A percentile compares a stretch with the other conserved stretches of the same genome.
phyloP scores from a whole-genome alignment of 331 rosid genomes.

The Acacia concinna region DNA sequence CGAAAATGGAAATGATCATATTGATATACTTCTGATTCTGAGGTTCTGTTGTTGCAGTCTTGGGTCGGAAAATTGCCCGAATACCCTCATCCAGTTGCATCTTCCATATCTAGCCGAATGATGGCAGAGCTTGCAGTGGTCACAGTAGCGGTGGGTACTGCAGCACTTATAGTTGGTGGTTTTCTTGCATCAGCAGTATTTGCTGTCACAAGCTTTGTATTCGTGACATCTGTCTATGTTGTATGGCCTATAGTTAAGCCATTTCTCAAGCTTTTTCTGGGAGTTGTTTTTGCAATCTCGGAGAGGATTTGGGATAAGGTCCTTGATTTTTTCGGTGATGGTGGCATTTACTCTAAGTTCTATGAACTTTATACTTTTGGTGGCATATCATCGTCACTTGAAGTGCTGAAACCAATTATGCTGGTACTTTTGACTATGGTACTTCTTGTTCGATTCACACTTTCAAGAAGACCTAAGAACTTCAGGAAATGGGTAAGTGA shows the following conservation, averaged over 20 bases:
- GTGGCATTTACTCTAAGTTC: slow-evolving; percentile 65
- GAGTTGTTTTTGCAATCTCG: slow-evolving; percentile 51
- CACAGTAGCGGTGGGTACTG: slow-evolving; percentile 62
- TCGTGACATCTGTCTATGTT: slow-evolving; percentile 56
- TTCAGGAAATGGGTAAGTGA: slow-evolving; percentile 76
- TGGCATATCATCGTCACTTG: slow-evolving; percentile 76
- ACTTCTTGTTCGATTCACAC: slow-evolving; percentile 93
- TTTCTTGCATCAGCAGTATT: slow-evolving; percentile 88
- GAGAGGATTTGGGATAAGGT: slow-evolving; percentile 76
- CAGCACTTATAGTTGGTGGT: slow-evolving; percentile 74
- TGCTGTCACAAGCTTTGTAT: slow-evolving; percentile 74
- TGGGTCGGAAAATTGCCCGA: slow-evolving; percentile 71
- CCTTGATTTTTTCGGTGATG: slow-evolving; percentile 60
- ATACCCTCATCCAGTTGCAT: slow-evolving; percentile 88
- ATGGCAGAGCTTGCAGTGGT: slow-evolving; percentile 76
- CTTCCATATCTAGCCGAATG: slow-evolving; percentile 91
- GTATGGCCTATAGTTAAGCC: slow-evolving; percentile 84
- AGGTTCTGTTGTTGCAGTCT: slow-evolving; percentile 52
- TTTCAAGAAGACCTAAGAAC: slow-evolving; percentile 97
- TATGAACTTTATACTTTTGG: slow-evolving; percentile 70
- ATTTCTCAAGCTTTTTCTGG: slow-evolving; percentile 59
- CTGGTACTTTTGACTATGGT: slow-evolving; percentile 80
- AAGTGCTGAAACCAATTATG: slow-evolving; percentile 54
- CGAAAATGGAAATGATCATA: background rate
- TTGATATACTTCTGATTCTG: slow-evolving; percentile 2